Conservation (phyloP, 2,329 filamentous ascomycete species). For the Fusarium drepaniforme region DNA sequence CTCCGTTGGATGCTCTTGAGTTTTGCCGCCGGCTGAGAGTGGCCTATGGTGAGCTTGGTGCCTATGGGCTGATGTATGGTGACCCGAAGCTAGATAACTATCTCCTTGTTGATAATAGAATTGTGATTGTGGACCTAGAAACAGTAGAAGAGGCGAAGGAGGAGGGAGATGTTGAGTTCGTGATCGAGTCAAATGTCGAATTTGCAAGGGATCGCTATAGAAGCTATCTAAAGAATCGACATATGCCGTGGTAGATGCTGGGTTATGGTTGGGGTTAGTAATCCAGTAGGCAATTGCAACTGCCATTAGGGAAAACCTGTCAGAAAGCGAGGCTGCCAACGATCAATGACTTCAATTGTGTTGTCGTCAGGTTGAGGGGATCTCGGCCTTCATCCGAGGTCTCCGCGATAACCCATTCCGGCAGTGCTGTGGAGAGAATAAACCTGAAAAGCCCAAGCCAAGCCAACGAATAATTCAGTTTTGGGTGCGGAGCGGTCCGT, state of each 20-base stretch:
- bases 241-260: neutral
- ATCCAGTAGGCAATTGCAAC: too few species aligned
- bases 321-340: too few species aligned
- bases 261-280: too few species aligned
- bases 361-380: too few species aligned
- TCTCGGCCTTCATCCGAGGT: too few species aligned
- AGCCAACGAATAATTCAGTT: too few species aligned
- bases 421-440: too few species aligned
- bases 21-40: conserved; percentile 1
- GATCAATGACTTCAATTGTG: too few species aligned
- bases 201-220: neutral
- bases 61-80: conserved; percentile 8
- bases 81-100: conserved; percentile 27
- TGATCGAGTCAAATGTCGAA: neutral
- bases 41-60: neutral
- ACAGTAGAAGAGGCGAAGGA: neutral
- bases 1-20: conserved; percentile 4
- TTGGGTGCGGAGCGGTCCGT: too few species aligned
- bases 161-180: conserved; percentile 8
- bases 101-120: conserved; percentile 18
- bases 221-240: neutral
- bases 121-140: conserved; percentile 16
- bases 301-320: too few species aligned
- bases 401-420: too few species aligned
- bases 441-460: too few species aligned